phyloP scores from a whole-genome alignment of 345 rosid genomes.

The Eucalyptus sideroxylon region DNA sequence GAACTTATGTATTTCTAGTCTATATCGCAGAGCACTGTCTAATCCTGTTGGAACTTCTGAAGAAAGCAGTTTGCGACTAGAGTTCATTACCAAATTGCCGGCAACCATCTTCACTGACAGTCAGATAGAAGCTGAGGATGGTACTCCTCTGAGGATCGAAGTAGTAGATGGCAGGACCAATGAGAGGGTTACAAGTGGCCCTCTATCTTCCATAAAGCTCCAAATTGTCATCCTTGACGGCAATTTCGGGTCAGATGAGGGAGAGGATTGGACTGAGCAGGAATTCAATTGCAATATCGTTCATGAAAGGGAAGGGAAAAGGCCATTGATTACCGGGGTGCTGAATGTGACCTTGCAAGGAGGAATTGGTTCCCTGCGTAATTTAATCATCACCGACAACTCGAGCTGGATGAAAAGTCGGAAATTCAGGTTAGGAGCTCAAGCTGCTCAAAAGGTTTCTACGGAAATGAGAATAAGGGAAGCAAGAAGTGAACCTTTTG shows the following conservation, averaged over 20 bases:
- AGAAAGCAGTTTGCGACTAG: conserved; percentile 6
- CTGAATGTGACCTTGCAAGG: background rate
- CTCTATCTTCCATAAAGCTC: too few species aligned
- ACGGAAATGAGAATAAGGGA: background rate
- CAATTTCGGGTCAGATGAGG: too few species aligned
- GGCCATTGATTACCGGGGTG: conserved; percentile 26
- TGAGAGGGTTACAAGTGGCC: too few species aligned
- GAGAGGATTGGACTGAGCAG: background rate
- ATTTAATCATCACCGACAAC: conserved; percentile 22
- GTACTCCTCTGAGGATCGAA: background rate
- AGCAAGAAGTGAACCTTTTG: conserved; percentile 11
- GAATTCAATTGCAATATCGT: conserved; percentile 8
- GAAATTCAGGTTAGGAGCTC: conserved; percentile 26
- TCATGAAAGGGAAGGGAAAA: conserved; percentile 22
- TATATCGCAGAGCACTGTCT: background rate
- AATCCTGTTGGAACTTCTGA: background rate
- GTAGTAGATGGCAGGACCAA: conserved; percentile 5
- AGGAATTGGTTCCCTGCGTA: conserved; percentile 12
- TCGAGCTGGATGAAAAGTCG: conserved; percentile 24
- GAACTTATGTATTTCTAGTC: background rate
- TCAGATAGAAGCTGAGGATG: conserved; percentile 6
- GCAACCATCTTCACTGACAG: conserved; percentile 8
- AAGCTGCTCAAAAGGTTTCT: background rate
- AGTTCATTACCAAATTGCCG: conserved; percentile 1
- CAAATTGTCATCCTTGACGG: too few species aligned